A percentile compares a stretch with the other conserved stretches of the same genome.
Conservation (phyloP, 2,329 filamentous ascomycete species). For the Metarhizium guizhouense region DNA sequence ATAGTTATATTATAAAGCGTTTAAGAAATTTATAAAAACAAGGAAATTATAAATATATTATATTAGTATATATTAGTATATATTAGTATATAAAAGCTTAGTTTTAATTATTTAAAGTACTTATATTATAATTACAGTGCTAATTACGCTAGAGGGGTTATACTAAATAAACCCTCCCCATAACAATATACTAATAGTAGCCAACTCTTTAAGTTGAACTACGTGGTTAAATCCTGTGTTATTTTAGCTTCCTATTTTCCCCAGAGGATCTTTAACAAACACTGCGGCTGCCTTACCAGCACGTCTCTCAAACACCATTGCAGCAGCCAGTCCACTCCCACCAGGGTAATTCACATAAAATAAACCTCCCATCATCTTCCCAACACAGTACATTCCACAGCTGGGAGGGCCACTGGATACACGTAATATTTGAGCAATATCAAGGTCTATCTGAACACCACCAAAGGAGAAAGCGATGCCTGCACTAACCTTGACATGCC, state of each 20-base stretch:
- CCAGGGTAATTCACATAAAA: constrained; percentile 58
- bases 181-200: too few species aligned
- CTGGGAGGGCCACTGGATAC: constrained; percentile 34
- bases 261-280: background rate
- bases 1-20: background rate
- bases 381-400: constrained; percentile 48
- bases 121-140: too few species aligned
- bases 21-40: background rate
- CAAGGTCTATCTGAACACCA: constrained; percentile 46
- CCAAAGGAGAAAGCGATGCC: constrained; percentile 64
- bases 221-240: too few species aligned
- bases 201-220: too few species aligned
- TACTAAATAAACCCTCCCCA: too few species aligned
- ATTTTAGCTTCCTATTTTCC: too few species aligned
- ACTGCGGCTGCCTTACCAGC: constrained; percentile 27
- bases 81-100: background rate
- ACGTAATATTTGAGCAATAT: constrained; percentile 42
- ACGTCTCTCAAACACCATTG: constrained; percentile 40
- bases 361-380: constrained; percentile 58
- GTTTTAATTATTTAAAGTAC: too few species aligned
- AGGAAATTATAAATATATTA: too few species aligned
- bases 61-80: background rate
- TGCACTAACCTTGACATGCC: constrained; percentile 52
- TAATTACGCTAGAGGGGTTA: too few species aligned
- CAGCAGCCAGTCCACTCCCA: constrained; percentile 52